Evolutionary conservation across 805 yeast genomes (phyloP).

Genomic region (Myxozyma monticola): DNA sequence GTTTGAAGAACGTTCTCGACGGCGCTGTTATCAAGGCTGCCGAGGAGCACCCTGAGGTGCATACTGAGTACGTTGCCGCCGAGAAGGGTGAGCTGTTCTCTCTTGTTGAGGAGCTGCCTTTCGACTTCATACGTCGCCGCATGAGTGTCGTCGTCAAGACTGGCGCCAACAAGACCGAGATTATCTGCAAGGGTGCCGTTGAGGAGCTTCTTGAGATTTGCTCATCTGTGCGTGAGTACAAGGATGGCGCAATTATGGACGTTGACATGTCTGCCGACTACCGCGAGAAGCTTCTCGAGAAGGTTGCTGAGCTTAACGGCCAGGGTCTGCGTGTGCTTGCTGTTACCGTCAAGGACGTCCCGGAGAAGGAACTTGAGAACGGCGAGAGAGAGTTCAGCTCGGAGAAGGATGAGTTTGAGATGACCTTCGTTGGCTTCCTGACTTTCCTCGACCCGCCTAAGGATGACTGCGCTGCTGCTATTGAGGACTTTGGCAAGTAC

Average conservation of each 20-base stretch:
- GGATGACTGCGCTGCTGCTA: slow-evolving; percentile 31
- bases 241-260: slow-evolving; percentile 5
- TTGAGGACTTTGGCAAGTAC: slow-evolving; percentile 28
- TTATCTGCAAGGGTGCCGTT: slow-evolving; percentile 31
- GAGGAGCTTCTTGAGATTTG: slow-evolving; percentile 29
- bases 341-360: slow-evolving; percentile 18
- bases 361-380: slow-evolving; percentile 21
- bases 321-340: slow-evolving; percentile 31
- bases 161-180: slow-evolving; percentile 6
- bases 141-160: slow-evolving; percentile 27
- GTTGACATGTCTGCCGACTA: slow-evolving; percentile 5
- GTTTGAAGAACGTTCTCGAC: slow-evolving; percentile 27
- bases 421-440: slow-evolving; percentile 28
- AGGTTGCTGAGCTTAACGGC: slow-evolving; percentile 20
- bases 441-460: slow-evolving; percentile 31
- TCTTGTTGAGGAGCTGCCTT: slow-evolving; percentile 28
- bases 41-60: slow-evolving; percentile 9
- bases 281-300: slow-evolving; percentile 8
- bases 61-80: slow-evolving; percentile 3
- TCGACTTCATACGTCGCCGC: slow-evolving; percentile 30
- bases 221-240: slow-evolving; percentile 19
- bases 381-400: slow-evolving; percentile 21
- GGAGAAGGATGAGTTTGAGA: slow-evolving; percentile 25
- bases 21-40: slow-evolving; percentile 27
- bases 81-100: slow-evolving; percentile 21